A percentile compares a stretch with the other conserved stretches of the same genome.
phyloP scores from a whole-genome alignment of 2,329 filamentous ascomycete genomes.

The Laburnicola sp. region DNA sequence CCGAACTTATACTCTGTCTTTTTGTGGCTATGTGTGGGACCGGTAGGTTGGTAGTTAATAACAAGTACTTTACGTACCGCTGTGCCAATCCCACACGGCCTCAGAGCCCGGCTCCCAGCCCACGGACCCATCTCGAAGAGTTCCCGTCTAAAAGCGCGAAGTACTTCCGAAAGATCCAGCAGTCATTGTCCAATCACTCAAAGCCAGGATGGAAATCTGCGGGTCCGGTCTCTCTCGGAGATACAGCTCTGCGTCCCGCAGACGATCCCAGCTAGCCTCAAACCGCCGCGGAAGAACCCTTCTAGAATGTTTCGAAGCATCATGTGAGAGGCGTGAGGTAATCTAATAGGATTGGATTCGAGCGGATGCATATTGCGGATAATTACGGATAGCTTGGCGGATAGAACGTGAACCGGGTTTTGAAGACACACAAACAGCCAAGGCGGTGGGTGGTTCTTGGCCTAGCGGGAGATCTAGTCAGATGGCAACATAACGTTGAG shows the following conservation, averaged over 20 bases:
- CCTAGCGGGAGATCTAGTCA: not conserved
- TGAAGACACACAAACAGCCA: not conserved
- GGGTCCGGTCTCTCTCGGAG: not conserved
- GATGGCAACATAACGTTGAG: too few species aligned
- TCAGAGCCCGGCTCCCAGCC: not conserved
- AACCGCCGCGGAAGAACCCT: slow-evolving; percentile 3
- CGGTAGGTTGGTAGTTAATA: slow-evolving; percentile 13
- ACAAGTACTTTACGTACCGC: slow-evolving; percentile 7
- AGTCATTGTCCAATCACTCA: not conserved
- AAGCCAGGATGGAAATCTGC: not conserved
- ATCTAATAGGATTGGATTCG: not conserved
- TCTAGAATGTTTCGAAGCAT: slow-evolving; percentile 6
- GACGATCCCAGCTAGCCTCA: not conserved
- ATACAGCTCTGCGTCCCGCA: slow-evolving; percentile 5
- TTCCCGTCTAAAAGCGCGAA: not conserved
- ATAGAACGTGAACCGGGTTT: slow-evolving; percentile 2
- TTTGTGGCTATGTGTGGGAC: not conserved
- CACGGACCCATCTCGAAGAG: not conserved
- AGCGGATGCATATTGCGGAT: slow-evolving; percentile 6
- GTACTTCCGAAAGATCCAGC: not conserved
- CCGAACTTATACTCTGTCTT: slow-evolving; percentile 10
- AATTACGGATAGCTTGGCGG: slow-evolving; percentile 4
- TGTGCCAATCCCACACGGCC: not conserved
- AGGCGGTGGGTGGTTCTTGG: not conserved
- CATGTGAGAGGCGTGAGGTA: not conserved